Evolutionary conservation across 768 basidiomycete genomes (phyloP), one percentile per base, ranked within the genome.

Genomic region (Rhodotorula toruloides): DNA sequence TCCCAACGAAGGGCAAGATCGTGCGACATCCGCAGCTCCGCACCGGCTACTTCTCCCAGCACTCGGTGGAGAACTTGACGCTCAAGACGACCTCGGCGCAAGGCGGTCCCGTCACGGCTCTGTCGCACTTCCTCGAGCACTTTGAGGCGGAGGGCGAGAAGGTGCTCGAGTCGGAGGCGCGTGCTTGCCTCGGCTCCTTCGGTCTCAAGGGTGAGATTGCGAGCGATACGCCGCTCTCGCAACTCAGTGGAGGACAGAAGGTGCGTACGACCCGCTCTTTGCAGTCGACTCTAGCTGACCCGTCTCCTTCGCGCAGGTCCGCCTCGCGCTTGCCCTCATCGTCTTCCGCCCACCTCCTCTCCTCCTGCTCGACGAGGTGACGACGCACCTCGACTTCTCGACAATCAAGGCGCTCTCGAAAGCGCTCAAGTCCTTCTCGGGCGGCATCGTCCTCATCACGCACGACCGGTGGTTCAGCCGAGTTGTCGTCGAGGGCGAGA

Each of bases 341-440:
- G 79, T 85, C 31, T 85, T 81, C 70, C 77, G 79, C 12, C 74
- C 82, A 5, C 85, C 86, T 10, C 81, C 84, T 66, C 54, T 73
- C 1, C 46, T 73, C 39, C 76, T 80, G 0, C 72, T 80, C 31
- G 80, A 81, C 64, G 87, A 88, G 74, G 83, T 85, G 9, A 85
- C 86, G 19, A 81, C 86, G n/a, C 87, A 88, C 77, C 76, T 88
- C 48, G 86, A 88, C 74, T 79, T 81, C 47, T 81, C 82, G 32
- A 86, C 85, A 5, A 83, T 87, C 39, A 76, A 81, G 63, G 83
- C 83, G 0, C 77, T 88, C 3, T 82, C 83, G 1, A 77, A 78
- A 29, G 81, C 83, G 13, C 77, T 87, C 47, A 79, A 79, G 54
- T 76, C 74, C 21, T 87, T 81, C 70, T 77, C 76, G 34, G 86